Base-by-base conservation (phyloP, 2,329 filamentous ascomycete genomes). In the Trichoderma sp. region DNA sequence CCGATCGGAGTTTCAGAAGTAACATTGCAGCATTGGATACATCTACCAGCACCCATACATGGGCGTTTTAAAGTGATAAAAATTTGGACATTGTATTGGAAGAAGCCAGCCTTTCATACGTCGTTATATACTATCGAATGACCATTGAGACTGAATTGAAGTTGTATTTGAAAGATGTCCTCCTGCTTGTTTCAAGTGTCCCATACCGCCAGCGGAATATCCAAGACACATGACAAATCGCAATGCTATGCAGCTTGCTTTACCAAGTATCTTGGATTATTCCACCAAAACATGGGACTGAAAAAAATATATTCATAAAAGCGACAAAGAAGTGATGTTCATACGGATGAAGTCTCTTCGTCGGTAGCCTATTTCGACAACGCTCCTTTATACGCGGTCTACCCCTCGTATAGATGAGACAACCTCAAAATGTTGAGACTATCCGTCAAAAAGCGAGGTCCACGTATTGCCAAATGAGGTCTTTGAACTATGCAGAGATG, bases 1-100 rank as follows among this genome's bases (percentile, higher is more conserved):
- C 7, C 43, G 68, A 13, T 24, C 68, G 1, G 68, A 69, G 7
- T 69, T 69, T 32, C 68, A 69, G 43, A 66, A 66, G 13, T 69
- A 66, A 30, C 16, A 39, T 4, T 10, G 16, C 8, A 34, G 13
- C 39, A 5, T 13, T 32, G 13, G 11, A 43, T 46, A 16, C 18
- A 46, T 24, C 13, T 26, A 6, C 18, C 1, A 26, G 54, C 28
- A 13, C 4, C 5, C 10, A 7, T 13, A 43, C 16, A 14, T 51
- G 13, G 7, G n/a, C 34, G 28, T 18, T 4, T n/a, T 13, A 21
- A 18, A 18, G 16, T 21, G 52, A 4, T 18, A 28, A 5, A 34
- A 11, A 4, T 6, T 43, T 6, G 39, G 21, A 14, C 26, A 10
- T 4, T 4, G 28, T 14, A 43, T 8, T n/a, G 5, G 8, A 21